Conservation (phyloP, 1,284 basidiomycete species). For the Ustilago bromivora region DNA sequence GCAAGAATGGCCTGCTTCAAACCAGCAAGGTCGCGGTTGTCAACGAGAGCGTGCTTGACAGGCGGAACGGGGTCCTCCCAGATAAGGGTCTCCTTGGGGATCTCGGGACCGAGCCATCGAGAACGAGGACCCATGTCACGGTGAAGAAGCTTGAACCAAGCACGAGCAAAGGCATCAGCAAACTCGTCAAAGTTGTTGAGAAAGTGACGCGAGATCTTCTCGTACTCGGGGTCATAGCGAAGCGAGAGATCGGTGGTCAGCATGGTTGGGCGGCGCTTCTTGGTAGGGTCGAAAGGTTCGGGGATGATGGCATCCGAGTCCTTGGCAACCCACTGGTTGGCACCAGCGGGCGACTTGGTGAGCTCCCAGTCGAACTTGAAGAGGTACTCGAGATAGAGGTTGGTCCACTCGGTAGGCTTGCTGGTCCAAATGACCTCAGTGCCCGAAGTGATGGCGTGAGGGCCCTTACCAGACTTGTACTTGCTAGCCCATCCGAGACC, state of each 20-base stretch:
- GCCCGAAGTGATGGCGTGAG: slow-evolving; percentile 41
- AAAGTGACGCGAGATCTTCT: slow-evolving; percentile 43
- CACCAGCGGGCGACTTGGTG: slow-evolving; percentile 43
- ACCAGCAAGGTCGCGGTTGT: slow-evolving; percentile 42
- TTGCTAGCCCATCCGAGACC: slow-evolving; percentile 40
- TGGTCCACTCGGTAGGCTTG: slow-evolving; percentile 49
- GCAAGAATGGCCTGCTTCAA: slow-evolving; percentile 45
- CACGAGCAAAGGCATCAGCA: slow-evolving; percentile 38
- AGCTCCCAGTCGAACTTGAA: slow-evolving; percentile 50
- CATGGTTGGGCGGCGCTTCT: slow-evolving; percentile 52
- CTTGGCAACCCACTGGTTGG: slow-evolving; percentile 50
- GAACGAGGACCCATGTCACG: slow-evolving; percentile 49
- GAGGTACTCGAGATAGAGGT: slow-evolving; percentile 52
- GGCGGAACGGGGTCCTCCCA: slow-evolving; percentile 45
- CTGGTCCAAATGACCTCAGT: slow-evolving; percentile 43
- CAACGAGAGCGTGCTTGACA: slow-evolving; percentile 36
- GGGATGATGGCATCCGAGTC: slow-evolving; percentile 48
- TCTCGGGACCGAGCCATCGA: slow-evolving; percentile 45
- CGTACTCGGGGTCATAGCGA: slow-evolving; percentile 43
- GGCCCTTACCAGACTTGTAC: slow-evolving; percentile 37
- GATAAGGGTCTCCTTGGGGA: slow-evolving; percentile 42
- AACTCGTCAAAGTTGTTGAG: slow-evolving; percentile 45
- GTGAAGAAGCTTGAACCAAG: slow-evolving; percentile 53
- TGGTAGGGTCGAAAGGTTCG: slow-evolving; percentile 43
- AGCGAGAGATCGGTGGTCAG: slow-evolving; percentile 44